Evolutionary conservation across 441 rosid genomes (phyloP).

Genomic region (Pelargonium australe): DNA sequence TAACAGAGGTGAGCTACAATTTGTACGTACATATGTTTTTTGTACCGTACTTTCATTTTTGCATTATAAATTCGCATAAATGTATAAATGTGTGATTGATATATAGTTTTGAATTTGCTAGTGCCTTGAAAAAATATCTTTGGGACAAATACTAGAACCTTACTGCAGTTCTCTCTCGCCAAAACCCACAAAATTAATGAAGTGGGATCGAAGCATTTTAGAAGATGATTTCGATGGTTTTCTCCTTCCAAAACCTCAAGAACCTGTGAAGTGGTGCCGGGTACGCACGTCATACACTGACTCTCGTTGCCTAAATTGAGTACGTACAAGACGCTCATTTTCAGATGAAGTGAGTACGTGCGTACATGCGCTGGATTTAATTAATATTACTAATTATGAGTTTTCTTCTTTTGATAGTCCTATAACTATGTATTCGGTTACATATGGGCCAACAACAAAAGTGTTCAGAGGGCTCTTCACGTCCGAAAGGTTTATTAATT

Average conservation of each 20-base stretch:
- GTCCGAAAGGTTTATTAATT: conserved; percentile 30
- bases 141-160: conserved; percentile 24
- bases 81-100: too few relatives aligned
- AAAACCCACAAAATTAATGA: conserved; percentile 2
- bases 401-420: not conserved
- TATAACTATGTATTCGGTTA: conserved; percentile 17
- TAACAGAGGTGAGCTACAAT: conserved; percentile 21
- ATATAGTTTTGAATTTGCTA: not conserved
- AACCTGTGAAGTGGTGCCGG: conserved; percentile 27
- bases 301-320: too few relatives aligned
- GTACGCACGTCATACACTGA: too few relatives aligned
- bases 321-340: too few relatives aligned
- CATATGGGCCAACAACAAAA: conserved; percentile 27
- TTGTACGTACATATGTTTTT: too few relatives aligned
- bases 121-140: conserved; percentile 20
- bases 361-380: too few relatives aligned
- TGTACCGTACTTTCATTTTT: too few relatives aligned
- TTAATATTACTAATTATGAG: too few relatives aligned
- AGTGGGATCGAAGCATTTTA: conserved; percentile 8
- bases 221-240: conserved; percentile 1
- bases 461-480: conserved; percentile 30
- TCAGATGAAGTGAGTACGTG: too few relatives aligned
- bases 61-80: too few relatives aligned
- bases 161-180: conserved; percentile 13
- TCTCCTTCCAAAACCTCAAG: not conserved